Evolutionary conservation across 768 basidiomycete genomes (phyloP).

Genomic region (Zangia roseola): DNA sequence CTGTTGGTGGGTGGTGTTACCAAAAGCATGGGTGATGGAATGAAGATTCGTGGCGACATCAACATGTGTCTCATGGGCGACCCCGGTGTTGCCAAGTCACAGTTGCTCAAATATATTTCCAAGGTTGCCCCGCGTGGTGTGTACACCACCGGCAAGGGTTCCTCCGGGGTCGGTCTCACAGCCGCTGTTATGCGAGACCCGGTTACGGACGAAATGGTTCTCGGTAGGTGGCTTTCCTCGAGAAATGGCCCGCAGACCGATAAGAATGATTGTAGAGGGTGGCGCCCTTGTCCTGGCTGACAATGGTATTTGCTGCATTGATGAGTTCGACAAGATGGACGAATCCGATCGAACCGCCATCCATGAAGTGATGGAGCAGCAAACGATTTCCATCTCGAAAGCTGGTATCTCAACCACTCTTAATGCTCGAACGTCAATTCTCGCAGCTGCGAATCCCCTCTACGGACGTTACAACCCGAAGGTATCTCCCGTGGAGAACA

Average conservation of each 20-base stretch:
- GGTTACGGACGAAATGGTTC: conserved; percentile 98
- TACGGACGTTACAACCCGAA: conserved; percentile 99
- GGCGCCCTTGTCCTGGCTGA: conserved; percentile 98
- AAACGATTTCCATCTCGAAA: conserved; percentile 99
- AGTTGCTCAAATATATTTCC: conserved; percentile 95
- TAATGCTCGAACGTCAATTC: conserved; percentile 95
- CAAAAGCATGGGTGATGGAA: conserved; percentile 92
- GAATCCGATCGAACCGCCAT: conserved; percentile 96
- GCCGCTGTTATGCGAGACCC: conserved; percentile 99
- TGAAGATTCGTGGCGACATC: conserved; percentile 98
- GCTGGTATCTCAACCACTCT: conserved; percentile 98
- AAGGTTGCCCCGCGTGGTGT: conserved; percentile 97
- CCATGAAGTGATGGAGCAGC: conserved; percentile 99
- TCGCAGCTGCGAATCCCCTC: conserved; percentile 96
- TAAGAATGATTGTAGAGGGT: conserved; percentile 64
- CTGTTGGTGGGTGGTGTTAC: conserved; percentile 95
- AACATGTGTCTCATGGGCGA: conserved; percentile 99
- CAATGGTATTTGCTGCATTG: conserved; percentile 99
- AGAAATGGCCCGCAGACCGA: conserved; percentile 7
- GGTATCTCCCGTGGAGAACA: conserved; percentile 97
- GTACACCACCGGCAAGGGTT: conserved; percentile 98
- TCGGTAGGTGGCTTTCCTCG: conserved; percentile 61
- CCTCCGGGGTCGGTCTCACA: conserved; percentile 97
- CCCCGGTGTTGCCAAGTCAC: conserved; percentile 98
- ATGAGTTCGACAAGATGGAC: conserved; percentile 99